Percentiles rank a stretch among this genome's conserved stretches.
These are phyloP conservation scores for Vicia faba DNA, from an alignment of 306 rosid species.

Conservation along the genomic window DNA sequence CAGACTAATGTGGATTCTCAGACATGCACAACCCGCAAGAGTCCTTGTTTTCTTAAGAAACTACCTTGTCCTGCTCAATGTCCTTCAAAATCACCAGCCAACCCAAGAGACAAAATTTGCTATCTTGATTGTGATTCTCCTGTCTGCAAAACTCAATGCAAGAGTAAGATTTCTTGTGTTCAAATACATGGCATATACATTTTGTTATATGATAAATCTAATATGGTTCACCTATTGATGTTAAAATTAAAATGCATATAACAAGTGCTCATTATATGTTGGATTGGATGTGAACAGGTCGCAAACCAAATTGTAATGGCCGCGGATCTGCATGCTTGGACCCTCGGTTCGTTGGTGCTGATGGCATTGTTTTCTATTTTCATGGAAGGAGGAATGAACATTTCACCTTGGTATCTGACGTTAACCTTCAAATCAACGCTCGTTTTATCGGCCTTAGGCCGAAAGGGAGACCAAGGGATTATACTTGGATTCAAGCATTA, in stretches of 20 bases:
- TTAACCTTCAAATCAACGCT: constrained; percentile 68
- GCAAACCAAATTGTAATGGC: constrained; percentile 67
- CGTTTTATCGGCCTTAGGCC: constrained; percentile 81
- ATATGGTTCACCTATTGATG: too few species aligned
- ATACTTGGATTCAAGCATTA: constrained; percentile 85
- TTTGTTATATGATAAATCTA: constrained; percentile 12
- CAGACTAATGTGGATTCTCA: constrained; percentile 36
- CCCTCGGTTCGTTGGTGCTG: constrained; percentile 83
- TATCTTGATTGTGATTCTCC: constrained; percentile 63
- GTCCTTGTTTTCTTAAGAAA: constrained; percentile 54
- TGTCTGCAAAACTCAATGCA: constrained; percentile 74
- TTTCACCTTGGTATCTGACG: constrained; percentile 68
- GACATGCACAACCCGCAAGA: constrained; percentile 39
- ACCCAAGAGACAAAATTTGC: constrained; percentile 67
- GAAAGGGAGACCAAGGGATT: constrained; percentile 56
- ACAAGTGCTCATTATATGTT: neutral
- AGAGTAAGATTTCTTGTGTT: constrained; percentile 44
- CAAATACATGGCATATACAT: too few species aligned
- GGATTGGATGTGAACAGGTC: constrained; percentile 41
- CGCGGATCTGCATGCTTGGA: constrained; percentile 86
- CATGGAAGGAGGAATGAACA: constrained; percentile 73
- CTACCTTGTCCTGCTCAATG: constrained; percentile 58
- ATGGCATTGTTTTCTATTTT: constrained; percentile 82
- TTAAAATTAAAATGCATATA: too few species aligned
- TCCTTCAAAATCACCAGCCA: constrained; percentile 49